These are phyloP conservation scores for Sicyos edulis DNA, from an alignment of 306 rosid genomes.

Conservation along the genomic window DNA sequence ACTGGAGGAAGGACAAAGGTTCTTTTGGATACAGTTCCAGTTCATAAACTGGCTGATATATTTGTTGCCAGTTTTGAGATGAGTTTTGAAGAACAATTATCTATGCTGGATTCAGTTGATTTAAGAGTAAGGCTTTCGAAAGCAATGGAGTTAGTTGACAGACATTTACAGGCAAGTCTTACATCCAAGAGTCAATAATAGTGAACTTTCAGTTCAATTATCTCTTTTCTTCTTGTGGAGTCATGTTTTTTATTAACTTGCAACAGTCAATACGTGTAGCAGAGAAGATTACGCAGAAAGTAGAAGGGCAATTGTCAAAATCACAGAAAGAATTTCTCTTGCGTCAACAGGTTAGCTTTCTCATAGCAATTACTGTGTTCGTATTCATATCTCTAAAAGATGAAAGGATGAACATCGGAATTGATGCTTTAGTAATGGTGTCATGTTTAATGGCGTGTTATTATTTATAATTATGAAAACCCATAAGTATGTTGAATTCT, in stretches of 20 bases:
- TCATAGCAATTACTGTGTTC: conserved; percentile 20
- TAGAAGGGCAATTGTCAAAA: conserved; percentile 96
- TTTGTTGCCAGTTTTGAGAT: conserved; percentile 99
- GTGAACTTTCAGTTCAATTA: conserved; percentile 11
- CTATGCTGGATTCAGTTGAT: conserved; percentile 91
- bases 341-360: conserved; percentile 85
- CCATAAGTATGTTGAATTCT: neutral
- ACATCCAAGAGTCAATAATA: conserved; percentile 9
- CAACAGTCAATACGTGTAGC: conserved; percentile 96
- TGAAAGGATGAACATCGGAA: neutral
- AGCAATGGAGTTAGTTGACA: conserved; percentile 92
- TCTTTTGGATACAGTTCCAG: conserved; percentile 94
- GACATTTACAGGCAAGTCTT: conserved; percentile 80
- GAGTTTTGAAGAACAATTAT: conserved; percentile 93
- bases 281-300: conserved; percentile 96
- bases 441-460: neutral
- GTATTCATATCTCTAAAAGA: neutral
- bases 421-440: neutral
- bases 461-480: neutral
- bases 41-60: conserved; percentile 94
- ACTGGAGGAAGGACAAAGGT: conserved; percentile 94
- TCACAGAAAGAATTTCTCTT: conserved; percentile 95
- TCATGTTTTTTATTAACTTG: conserved; percentile 32
- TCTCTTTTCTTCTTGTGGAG: conserved; percentile 15
- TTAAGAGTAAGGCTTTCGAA: conserved; percentile 88